A percentile compares a stretch with the other conserved stretches of the same genome.
Evolutionary conservation across 495 filamentous ascomycete genomes (phyloP).

Genomic region (Hypomontagnella submonticulosa): DNA sequence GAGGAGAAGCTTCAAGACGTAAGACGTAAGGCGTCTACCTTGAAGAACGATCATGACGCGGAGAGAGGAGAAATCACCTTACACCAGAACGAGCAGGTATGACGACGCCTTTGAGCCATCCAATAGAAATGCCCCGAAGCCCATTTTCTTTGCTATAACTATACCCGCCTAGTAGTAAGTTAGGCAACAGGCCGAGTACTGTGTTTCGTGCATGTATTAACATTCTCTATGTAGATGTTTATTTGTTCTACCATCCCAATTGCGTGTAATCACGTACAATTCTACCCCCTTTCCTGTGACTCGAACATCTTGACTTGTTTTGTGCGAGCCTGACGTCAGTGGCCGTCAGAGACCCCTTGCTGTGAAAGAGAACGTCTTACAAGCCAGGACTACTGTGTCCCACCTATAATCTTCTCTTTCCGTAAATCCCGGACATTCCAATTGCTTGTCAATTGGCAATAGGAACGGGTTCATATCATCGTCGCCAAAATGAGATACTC

Average conservation of each 20-base stretch:
- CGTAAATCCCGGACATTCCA: constrained; percentile 29
- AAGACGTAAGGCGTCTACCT: constrained; percentile 19
- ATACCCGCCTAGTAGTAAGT: not conserved
- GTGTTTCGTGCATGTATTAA: not conserved
- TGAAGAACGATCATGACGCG: constrained; percentile 34
- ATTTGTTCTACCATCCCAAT: not conserved
- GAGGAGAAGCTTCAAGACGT: constrained; percentile 17
- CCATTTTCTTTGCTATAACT: constrained; percentile 1
- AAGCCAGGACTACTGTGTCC: constrained; percentile 7
- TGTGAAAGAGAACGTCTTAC: constrained; percentile 19
- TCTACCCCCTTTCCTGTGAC: constrained; percentile 12
- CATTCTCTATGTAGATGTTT: no score
- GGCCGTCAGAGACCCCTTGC: constrained; percentile 10
- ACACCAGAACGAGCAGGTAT: constrained; percentile 9
- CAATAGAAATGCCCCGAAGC: constrained; percentile 10
- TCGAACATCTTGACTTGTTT: constrained; percentile 3
- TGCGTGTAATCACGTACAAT: constrained; percentile 10
- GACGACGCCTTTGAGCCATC: constrained; percentile 2
- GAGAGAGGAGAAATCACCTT: constrained; percentile 39
- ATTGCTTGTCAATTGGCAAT: not conserved
- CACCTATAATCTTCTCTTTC: constrained; percentile 20
- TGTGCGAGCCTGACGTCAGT: constrained; percentile 29
- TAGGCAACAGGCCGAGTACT: not conserved
- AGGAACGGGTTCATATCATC: not conserved
- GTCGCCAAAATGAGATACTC: constrained; percentile 52